These are phyloP conservation scores for Letharia lupina DNA, from an alignment of 495 filamentous ascomycete genomes.

Conservation along the genomic window DNA sequence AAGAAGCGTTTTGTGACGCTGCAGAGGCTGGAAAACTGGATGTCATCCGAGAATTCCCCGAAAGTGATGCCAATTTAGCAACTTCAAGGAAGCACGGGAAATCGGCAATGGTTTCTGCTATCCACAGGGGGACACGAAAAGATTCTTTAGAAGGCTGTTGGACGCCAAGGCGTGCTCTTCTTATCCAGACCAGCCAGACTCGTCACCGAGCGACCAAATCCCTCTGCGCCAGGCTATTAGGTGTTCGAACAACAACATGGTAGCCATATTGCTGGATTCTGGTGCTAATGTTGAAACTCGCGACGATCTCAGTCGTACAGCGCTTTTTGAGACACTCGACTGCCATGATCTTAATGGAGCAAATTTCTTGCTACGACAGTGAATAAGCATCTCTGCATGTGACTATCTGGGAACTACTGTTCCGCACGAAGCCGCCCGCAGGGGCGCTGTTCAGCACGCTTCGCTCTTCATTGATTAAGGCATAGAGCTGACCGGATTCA, in stretches of 20 bases:
- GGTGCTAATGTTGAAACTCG: not conserved
- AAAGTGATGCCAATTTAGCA: not conserved
- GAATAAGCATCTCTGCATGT: not conserved
- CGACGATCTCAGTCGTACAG: not conserved
- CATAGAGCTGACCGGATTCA: not conserved
- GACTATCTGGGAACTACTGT: not conserved
- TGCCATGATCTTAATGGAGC: not conserved
- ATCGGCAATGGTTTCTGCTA: not conserved
- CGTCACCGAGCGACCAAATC: not conserved
- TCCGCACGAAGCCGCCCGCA: not conserved
- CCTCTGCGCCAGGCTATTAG: conserved; percentile 6
- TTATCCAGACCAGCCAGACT: not conserved
- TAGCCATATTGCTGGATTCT: not conserved
- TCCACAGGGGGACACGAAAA: not conserved
- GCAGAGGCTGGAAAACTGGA: not conserved
- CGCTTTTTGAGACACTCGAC: not conserved
- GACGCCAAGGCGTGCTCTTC: not conserved
- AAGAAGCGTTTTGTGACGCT: not conserved
- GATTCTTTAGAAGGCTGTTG: not conserved
- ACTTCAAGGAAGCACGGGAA: not conserved
- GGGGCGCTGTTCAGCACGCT: not conserved
- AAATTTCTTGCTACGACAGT: not conserved
- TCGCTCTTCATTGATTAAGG: not conserved
- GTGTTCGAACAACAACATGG: not conserved
- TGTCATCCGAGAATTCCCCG: not conserved